Percentiles rank a stretch among this genome's conserved stretches.
phyloP scores from a whole-genome alignment of 106 monocot genomes.

The Dendrobium huoshanense region DNA sequence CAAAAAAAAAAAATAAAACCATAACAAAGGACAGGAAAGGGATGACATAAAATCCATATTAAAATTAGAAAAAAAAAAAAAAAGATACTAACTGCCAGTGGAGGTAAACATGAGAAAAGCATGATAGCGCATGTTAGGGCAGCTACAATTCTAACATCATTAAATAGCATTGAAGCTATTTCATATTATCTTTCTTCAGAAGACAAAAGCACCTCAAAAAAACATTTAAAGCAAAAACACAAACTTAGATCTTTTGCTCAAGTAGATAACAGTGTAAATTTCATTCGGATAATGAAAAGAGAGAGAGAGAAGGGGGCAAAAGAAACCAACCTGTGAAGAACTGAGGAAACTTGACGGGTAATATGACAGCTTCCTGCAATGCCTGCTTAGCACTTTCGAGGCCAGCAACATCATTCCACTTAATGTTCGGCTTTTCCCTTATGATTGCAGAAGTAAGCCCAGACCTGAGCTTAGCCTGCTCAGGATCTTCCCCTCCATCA shows the following conservation, averaged over 20 bases:
- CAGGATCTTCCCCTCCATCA: constrained; percentile 51
- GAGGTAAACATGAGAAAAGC: too few relatives aligned
- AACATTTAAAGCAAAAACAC: background rate
- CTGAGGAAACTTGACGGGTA: constrained; percentile 77
- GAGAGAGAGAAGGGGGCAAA: background rate
- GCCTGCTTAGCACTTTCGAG: constrained; percentile 83
- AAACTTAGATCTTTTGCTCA: background rate
- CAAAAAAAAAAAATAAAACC: background rate
- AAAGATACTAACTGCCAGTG: background rate
- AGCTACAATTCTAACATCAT: background rate
- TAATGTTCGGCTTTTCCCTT: constrained; percentile 69
- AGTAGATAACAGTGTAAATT: background rate
- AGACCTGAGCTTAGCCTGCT: constrained; percentile 66
- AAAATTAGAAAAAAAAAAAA: background rate
- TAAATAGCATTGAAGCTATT: background rate
- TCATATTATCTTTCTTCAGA: background rate
- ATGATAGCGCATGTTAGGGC: background rate
- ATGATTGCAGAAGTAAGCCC: constrained; percentile 75
- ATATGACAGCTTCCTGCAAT: constrained; percentile 74
- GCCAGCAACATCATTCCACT: constrained; percentile 84
- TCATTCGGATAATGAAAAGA: background rate
- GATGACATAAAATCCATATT: background rate
- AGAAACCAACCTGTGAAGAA: constrained; percentile 56
- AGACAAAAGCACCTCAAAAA: background rate
- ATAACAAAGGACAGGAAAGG: background rate